Evolutionary conservation across 1,284 basidiomycete species (phyloP), one percentile per base, ranked within the genome.

Genomic region (Marasmius fiardii): DNA sequence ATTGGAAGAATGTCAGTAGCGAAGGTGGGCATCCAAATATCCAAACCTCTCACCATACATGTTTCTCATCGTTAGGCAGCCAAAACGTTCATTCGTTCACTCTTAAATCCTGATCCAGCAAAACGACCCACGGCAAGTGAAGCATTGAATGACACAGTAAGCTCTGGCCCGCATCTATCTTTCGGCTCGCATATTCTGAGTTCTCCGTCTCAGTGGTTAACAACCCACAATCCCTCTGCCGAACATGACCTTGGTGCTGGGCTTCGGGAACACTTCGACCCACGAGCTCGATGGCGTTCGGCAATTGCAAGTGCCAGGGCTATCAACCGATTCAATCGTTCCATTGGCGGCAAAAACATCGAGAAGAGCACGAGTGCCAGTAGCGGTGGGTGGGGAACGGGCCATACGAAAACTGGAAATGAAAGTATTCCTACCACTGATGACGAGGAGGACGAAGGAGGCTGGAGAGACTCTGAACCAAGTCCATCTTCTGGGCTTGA

Each of bases 1-100:
- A 95, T 64, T 99, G 96, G 96, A 85, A 86, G 68, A 95, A 96
- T 61, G 84, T 97, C 31, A 91, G 88, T 2, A 64, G 73, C 2
- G 80, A 86, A 70, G 90, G 90, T 89, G 43, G 2, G 65, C 61
- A 28, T n/a, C 35, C n/a, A n/a, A n/a, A n/a, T n/a, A 37, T 37
- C 44, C 26, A n/a, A 16, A 14, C 20, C 24, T 1, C 4, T 28
- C 31, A n/a, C 18, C 12, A 8, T 33, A 33, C n/a, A 26, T 31
- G n/a, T 2, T 31, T 14, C 28, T 11, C 28, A 8, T n/a, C 28
- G 26, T 28, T 24, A 10, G 2, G 20, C 67, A 89, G 95, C 93
- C 8, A 96, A 95, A 67, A 77, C 84, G 50, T 98, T 98, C 67
- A 91, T 98, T 67, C 81, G 78, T 61, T 67, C 74, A 0, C 74